phyloP scores from a whole-genome alignment of 805 yeast genomes.

The Nakazawaea laoshanensis region DNA sequence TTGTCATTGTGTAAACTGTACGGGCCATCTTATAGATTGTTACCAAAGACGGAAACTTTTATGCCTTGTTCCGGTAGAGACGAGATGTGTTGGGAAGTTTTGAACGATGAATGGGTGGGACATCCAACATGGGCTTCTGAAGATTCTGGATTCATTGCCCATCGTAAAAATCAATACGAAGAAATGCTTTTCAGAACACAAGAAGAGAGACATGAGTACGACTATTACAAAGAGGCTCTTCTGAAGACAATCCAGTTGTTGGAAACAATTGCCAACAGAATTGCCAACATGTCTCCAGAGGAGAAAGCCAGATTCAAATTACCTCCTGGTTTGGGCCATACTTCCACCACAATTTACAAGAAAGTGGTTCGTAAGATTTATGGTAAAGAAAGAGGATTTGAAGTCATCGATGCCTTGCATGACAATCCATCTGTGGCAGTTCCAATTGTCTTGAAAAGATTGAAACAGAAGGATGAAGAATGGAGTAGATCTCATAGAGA shows the following conservation, averaged over 20 bases:
- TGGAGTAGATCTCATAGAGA: slow-evolving; percentile 98
- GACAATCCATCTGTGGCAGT: slow-evolving; percentile 94
- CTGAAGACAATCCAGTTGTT: slow-evolving; percentile 90
- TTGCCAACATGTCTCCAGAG: slow-evolving; percentile 86
- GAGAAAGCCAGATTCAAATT: slow-evolving; percentile 81
- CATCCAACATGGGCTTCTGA: slow-evolving; percentile 99
- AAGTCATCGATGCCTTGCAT: slow-evolving; percentile 91
- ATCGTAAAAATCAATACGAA: slow-evolving; percentile 95
- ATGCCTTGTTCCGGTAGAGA: slow-evolving; percentile 99
- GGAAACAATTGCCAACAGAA: slow-evolving; percentile 89
- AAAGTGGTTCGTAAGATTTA: slow-evolving; percentile 88
- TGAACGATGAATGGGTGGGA: slow-evolving; percentile 98
- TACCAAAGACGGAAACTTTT: slow-evolving; percentile 88
- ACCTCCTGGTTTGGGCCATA: slow-evolving; percentile 91
- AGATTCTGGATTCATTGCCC: slow-evolving; percentile 98
- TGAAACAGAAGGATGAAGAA: slow-evolving; percentile 97
- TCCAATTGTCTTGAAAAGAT: slow-evolving; percentile 83
- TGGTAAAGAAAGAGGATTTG: slow-evolving; percentile 91
- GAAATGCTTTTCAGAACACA: slow-evolving; percentile 92
- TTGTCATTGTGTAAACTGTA: slow-evolving; percentile 85
- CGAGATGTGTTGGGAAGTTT: slow-evolving; percentile 98
- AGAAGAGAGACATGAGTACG: slow-evolving; percentile 97
- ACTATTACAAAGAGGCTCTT: slow-evolving; percentile 90
- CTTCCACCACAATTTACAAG: slow-evolving; percentile 84
- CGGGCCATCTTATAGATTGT: slow-evolving; percentile 89